Percentiles rank a stretch among this genome's conserved stretches.
phyloP scores from a whole-genome alignment of 495 filamentous ascomycete genomes.

The Hypoxylon fragiforme region DNA sequence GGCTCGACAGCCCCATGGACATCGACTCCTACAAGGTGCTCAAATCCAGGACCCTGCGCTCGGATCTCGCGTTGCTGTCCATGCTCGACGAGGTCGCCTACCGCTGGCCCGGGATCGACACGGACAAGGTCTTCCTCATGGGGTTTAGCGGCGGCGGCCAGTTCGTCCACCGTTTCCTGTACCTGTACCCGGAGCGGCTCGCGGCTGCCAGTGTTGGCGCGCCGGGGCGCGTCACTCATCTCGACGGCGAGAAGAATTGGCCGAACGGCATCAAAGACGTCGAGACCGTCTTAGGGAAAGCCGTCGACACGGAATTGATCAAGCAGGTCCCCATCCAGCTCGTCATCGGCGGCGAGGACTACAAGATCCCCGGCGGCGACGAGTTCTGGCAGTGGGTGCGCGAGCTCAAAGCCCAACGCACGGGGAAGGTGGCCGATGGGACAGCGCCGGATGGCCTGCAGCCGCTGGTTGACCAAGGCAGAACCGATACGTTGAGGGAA shows the following conservation, averaged over 20 bases:
- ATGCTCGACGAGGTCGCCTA: slow-evolving; percentile 33
- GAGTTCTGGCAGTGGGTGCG: slow-evolving; percentile 35
- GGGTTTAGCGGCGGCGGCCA: slow-evolving; percentile 40
- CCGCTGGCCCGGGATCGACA: slow-evolving; percentile 34
- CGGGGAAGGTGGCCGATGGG: background rate
- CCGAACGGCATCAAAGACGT: slow-evolving; percentile 31
- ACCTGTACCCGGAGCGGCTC: slow-evolving; percentile 36
- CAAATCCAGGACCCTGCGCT: slow-evolving; percentile 23
- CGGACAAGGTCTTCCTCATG: slow-evolving; percentile 32
- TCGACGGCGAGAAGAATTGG: slow-evolving; percentile 27
- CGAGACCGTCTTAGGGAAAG: slow-evolving; percentile 20
- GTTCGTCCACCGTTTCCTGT: slow-evolving; percentile 38
- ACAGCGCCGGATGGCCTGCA: background rate
- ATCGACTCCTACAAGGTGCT: slow-evolving; percentile 33
- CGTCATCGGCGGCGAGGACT: slow-evolving; percentile 27
- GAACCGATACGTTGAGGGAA: slow-evolving; percentile 14
- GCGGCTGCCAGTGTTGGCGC: slow-evolving; percentile 33
- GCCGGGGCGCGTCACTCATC: slow-evolving; percentile 28
- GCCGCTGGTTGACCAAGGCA: slow-evolving; percentile 7
- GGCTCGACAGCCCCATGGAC: slow-evolving; percentile 29
- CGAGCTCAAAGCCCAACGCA: slow-evolving; percentile 7
- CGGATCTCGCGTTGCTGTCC: slow-evolving; percentile 26
- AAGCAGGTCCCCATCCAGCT: slow-evolving; percentile 32
- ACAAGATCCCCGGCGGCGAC: slow-evolving; percentile 14
- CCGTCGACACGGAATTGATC: slow-evolving; percentile 22